Evolutionary conservation across 164 flowering plant genomes (phyloP), one percentile per base, ranked within the genome.

Genomic region (Piper betle): DNA sequence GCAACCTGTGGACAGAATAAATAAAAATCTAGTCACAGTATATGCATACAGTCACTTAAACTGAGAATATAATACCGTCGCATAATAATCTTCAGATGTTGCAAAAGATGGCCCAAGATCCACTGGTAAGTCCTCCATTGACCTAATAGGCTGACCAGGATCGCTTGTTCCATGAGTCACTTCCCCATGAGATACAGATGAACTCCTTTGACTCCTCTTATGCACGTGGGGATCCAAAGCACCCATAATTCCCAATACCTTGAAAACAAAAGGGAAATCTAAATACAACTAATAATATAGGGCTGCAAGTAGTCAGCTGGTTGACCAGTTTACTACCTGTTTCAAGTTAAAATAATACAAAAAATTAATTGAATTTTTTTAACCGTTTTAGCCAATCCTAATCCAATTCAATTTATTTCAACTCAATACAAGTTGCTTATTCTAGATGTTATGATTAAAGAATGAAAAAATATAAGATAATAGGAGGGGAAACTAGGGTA

Each of bases 181-280:
- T 67, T 94, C 99, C 43, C 91, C 96, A 74, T 85, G 95, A 39
- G 87, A 72, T 52, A 92, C 95, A 43, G 93, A 80, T 72, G 84
- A 74, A 75, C 75, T 77, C 69, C 65, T 84, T 57, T 88, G 99
- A 71, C 88, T 94, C 62, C 88, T 79, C 76, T 94, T 94, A 63
- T 94, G 95, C 37, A 66, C 80, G 73, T 91, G 95, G 59, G 99
- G 97, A 79, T 94, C 99, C 75, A 94, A 73, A 66, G 99, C 99
- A 70, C 99, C 99, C 86, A 94, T 87, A 61, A 94, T 94, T 11
- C 99, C 99, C 65, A 94, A 80, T 60, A 94, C 99, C 99, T 94
- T 75, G 38, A 1, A 62, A 59, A 64, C n/a, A 50, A 68, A 4
- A 46, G 15, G 15, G 50, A 46, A 12, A 46, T 46, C 3, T 46